Evolutionary conservation across 2,329 filamentous ascomycete species (phyloP).

Genomic region (Trichoderma asperellum): DNA sequence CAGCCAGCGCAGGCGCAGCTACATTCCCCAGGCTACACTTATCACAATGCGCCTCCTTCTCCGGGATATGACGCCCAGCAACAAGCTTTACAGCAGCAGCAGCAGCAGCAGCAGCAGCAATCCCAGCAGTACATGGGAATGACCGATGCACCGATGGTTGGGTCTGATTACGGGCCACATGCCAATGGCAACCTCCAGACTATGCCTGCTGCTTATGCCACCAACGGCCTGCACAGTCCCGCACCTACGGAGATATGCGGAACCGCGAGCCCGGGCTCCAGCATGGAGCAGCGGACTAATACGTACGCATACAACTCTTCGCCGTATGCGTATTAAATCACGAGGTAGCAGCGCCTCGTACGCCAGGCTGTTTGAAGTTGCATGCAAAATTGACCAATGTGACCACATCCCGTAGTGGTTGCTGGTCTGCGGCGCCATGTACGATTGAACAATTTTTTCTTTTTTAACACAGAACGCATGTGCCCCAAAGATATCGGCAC

Average conservation of each 20-base stretch:
- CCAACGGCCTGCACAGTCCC: conserved; percentile 27
- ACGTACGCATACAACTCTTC: conserved; percentile 28
- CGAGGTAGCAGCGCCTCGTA: conserved; percentile 17
- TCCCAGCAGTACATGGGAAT: conserved; percentile 25
- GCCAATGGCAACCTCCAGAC: conserved; percentile 10
- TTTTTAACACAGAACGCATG: not conserved
- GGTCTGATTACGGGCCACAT: conserved; percentile 27
- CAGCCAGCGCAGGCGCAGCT: conserved; percentile 29
- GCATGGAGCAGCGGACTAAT: conserved; percentile 22
- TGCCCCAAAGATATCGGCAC: conserved; percentile 3
- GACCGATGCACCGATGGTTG: conserved; percentile 22
- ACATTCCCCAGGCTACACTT: conserved; percentile 25
- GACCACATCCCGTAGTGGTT: conserved; percentile 11
- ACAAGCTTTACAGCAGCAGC: conserved; percentile 14
- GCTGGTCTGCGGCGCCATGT: conserved; percentile 2
- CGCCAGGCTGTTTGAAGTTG: not conserved
- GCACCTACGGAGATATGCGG: conserved; percentile 28
- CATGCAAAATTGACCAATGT: conserved; percentile 12
- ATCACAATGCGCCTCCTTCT: conserved; percentile 28
- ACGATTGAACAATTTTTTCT: not conserved
- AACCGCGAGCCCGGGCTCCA: conserved; percentile 22
- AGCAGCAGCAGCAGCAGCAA: conserved; percentile 21
- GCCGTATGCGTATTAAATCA: conserved; percentile 28
- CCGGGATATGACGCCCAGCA: conserved; percentile 27
- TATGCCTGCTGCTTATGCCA: conserved; percentile 19